Evolutionary conservation across 192 early-diverging fungal genomes (phyloP).

Genomic region (Chytriomyces confervae): DNA sequence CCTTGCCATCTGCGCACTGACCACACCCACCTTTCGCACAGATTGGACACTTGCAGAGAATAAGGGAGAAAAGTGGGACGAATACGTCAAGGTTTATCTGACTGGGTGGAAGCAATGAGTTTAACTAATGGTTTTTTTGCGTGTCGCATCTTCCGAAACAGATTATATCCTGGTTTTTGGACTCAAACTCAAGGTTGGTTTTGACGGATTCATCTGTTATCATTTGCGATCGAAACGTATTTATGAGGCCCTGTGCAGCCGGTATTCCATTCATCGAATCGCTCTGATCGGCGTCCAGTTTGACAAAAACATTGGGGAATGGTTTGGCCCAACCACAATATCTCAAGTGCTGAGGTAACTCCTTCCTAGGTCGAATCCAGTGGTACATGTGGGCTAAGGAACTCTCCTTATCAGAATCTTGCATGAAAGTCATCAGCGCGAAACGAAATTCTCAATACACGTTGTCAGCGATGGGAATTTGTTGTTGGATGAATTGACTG

Average conservation of each 20-base stretch:
- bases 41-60: conserved; percentile 47
- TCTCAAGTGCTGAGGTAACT: conserved; percentile 78
- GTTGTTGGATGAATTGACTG: conserved; percentile 73
- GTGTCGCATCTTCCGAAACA: conserved; percentile 10
- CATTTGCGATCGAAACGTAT: too few relatives aligned
- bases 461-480: conserved; percentile 84
- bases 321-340: conserved; percentile 95
- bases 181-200: conserved; percentile 51
- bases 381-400: too few relatives aligned
- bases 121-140: neutral
- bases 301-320: conserved; percentile 92
- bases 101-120: neutral
- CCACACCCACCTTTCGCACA: neutral
- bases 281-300: conserved; percentile 80
- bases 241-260: conserved; percentile 39
- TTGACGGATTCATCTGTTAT: neutral
- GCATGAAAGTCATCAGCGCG: conserved; percentile 55
- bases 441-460: conserved; percentile 68
- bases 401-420: conserved; percentile 52
- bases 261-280: conserved; percentile 94
- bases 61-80: conserved; percentile 36
- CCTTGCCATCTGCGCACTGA: neutral
- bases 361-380: neutral
- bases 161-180: conserved; percentile 83
- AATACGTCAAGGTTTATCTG: conserved; percentile 38